Base-by-base conservation (phyloP, 371 early-diverging fungal genomes). In the Mortierella sp. region DNA sequence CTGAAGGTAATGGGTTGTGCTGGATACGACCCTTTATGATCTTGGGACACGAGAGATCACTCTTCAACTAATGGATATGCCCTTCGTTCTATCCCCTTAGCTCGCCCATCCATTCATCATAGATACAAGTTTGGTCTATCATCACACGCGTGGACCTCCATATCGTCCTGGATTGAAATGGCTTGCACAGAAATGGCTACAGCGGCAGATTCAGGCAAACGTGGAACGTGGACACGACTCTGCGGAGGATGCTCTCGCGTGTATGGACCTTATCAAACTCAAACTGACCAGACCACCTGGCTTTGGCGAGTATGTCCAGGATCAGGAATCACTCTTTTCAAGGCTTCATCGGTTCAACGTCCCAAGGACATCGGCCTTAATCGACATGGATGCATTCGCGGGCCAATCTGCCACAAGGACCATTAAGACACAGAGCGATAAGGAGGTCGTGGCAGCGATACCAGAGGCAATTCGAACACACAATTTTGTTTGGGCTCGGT, bases 201-300 rank as follows among this genome's bases (percentile, higher is more conserved):
- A 84, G 14, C 80, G 87, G 47, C 43, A 64, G 10, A 93, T 93
- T 67, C 95, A 93, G 68, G 60, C 45, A 19, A 63, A 63, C n/a
- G 6, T 17, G 0, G 66, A 54, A 25, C 57, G 68, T 28, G 92
- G 92, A 44, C 95, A 95, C 82, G 92, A 93, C 77, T 86, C 90
- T 31, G 78, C 82, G 19, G 92, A 93, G 80, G 95, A 95, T 83
- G 92, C 94, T 6, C 62, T 78, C 48, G 86, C 94, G 12, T 84
- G 88, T 16, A 67, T 95, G 60, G 93, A 94, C 60, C 63, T 95
- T 7, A 83, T 90, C 46, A 83, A 85, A 67, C 78, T 87, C 45
- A 91, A 88, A 53, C 31, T 90, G 28, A 45, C 70, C 27, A 79
- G 83, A 14, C 85, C 85, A 0, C 67, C 78, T 12, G 64, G 79